Conservation (phyloP, 2,329 filamentous ascomycete species). For the Colletotrichum aenigma region DNA sequence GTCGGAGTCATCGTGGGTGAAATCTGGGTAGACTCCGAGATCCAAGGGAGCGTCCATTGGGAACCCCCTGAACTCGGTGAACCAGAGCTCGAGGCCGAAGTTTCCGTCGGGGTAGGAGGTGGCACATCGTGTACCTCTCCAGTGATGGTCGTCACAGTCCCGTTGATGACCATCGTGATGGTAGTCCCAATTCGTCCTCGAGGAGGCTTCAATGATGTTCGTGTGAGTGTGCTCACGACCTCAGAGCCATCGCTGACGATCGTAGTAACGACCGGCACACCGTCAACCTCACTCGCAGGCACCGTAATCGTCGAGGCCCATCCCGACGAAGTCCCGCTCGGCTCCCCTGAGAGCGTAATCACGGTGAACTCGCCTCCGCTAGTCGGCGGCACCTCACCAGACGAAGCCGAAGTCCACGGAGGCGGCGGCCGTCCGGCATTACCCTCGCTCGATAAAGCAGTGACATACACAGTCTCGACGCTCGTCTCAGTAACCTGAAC, state of each 20-base stretch:
- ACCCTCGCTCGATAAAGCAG: neutral
- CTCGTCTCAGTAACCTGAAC: constrained; percentile 5
- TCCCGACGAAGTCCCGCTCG: neutral
- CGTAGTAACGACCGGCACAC: neutral
- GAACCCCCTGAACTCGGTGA: neutral
- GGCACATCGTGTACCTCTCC: neutral
- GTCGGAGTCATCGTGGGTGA: neutral
- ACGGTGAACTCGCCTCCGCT: neutral
- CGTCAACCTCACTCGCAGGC: neutral
- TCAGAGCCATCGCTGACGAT: neutral
- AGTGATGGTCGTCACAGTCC: neutral
- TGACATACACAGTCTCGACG: neutral
- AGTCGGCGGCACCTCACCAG: neutral
- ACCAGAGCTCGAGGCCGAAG: neutral
- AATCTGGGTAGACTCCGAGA: neutral
- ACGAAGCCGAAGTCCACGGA: neutral
- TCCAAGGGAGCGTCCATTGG: neutral
- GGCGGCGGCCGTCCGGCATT: neutral
- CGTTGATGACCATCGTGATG: neutral
- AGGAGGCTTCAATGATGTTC: neutral
- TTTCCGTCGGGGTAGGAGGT: neutral
- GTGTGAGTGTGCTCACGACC: neutral
- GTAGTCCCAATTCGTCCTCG: neutral
- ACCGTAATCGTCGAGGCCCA: neutral
- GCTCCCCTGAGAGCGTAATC: neutral